Evolutionary conservation across 1,139 yeast species (phyloP), one percentile per base, ranked within the genome.

Genomic region (Blastobotrys ciferrii): DNA sequence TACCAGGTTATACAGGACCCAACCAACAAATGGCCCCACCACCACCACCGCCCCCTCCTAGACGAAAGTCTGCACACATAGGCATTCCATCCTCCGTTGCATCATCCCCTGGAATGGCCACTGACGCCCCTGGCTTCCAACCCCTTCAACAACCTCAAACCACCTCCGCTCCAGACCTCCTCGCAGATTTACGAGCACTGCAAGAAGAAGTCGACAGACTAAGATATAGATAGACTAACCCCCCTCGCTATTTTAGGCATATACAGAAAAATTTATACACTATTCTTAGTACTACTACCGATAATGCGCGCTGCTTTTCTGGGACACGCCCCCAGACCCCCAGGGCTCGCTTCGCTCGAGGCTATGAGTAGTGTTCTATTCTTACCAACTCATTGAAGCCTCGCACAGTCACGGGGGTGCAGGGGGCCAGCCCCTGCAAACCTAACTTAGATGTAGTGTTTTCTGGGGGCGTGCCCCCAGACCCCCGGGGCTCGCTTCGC

Each of bases 141-240:
- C 45, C 39, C 18, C 12, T 32, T 3, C 42, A 36, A 25, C 41
- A 19, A 43, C 48, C 45, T n/a, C 49, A 55, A 25, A 43, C 56
- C 3, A 46, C 60, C 2, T 61, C 64, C 6, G 59, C 62, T 3
- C 65, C 64, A 2, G 63, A 60, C 44, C 53, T 62, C 3, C 48
- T 62, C 43, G 56, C 64, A 2, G 65, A 62, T 43, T 47, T 62
- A n/a, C 50, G 54, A 30, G 62, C 64, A 5, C 54, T 62, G 14
- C 64, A 61, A 42, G 62, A 58, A 5, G 64, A 61, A 47, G 65
- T 61, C 15, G 58, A 60, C 38, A 52, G 61, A 25, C 42, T 60
- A 28, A 37, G 45, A 17, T 42, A 42, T 19, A 40, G 25, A 17
- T 31, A 40, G 30, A 38, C 18, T 15, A 33, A 32, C 37, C 25